Percentiles rank a stretch among this genome's conserved stretches.
phyloP scores from a whole-genome alignment of 2,329 filamentous ascomycete species.

The Claviceps arundinis region DNA sequence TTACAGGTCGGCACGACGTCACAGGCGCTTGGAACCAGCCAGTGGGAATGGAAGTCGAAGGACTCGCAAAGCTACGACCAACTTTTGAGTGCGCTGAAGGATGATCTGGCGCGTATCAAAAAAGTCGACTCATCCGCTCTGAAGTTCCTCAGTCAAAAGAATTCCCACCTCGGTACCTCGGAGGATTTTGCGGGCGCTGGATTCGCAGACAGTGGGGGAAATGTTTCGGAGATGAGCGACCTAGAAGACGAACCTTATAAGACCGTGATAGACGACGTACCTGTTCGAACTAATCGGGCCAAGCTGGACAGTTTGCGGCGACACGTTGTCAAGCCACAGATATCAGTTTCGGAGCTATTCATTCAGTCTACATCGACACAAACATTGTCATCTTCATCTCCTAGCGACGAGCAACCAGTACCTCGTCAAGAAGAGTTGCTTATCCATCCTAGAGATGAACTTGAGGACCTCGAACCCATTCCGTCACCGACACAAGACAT shows the following conservation, averaged over 20 bases:
- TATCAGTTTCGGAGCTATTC: conserved; percentile 13
- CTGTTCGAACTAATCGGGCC: conserved; percentile 13
- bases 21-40: conserved; percentile 13
- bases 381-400: neutral
- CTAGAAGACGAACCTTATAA: conserved; percentile 31
- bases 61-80: conserved; percentile 29
- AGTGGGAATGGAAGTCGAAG: conserved; percentile 9
- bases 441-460: neutral
- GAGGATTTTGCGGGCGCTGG: neutral
- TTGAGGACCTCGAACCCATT: neutral
- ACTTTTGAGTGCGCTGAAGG: conserved; percentile 28
- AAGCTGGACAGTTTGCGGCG: conserved; percentile 11
- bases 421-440: neutral
- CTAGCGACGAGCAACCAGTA: neutral
- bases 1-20: conserved; percentile 28
- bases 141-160: conserved; percentile 6
- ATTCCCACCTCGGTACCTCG: neutral
- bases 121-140: conserved; percentile 7
- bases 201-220: conserved; percentile 9
- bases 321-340: conserved; percentile 15
- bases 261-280: conserved; percentile 8
- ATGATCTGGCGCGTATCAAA: conserved; percentile 23
- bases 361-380: neutral
- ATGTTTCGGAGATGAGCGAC: conserved; percentile 37
- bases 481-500: conserved; percentile 33